Evolutionary conservation across 345 rosid genomes (phyloP).

Genomic region (Acer yangbiense): DNA sequence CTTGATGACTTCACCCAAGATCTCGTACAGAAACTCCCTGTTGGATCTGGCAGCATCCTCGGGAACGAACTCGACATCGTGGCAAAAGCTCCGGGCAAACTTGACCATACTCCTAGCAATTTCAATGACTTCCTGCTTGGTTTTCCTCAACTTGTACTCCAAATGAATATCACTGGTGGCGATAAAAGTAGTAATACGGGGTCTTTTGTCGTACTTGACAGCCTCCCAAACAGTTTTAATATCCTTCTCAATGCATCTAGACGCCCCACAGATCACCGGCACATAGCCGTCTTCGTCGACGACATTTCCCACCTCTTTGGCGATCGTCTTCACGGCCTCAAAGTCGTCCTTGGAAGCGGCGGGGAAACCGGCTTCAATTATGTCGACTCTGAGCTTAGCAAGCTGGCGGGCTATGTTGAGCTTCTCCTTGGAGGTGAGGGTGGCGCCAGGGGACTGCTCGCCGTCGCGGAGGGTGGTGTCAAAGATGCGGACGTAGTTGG

Average conservation of each 20-base stretch:
- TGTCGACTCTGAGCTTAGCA: slow-evolving; percentile 82
- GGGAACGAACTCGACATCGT: slow-evolving; percentile 90
- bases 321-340: slow-evolving; percentile 78
- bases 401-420: slow-evolving; percentile 88
- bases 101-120: slow-evolving; percentile 74
- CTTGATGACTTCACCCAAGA: slow-evolving; percentile 91
- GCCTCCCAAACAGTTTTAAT: slow-evolving; percentile 88
- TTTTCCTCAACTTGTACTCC: slow-evolving; percentile 81
- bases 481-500: slow-evolving; percentile 77
- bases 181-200: slow-evolving; percentile 81
- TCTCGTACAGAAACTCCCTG: slow-evolving; percentile 71
- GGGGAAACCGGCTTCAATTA: slow-evolving; percentile 93
- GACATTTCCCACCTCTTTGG: slow-evolving; percentile 70
- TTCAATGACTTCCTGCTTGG: slow-evolving; percentile 63
- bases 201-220: slow-evolving; percentile 72
- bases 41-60: slow-evolving; percentile 97
- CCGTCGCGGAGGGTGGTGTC: slow-evolving; percentile 99
- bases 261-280: slow-evolving; percentile 90
- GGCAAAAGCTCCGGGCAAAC: slow-evolving; percentile 75
- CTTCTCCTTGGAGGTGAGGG: slow-evolving; percentile 87
- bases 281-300: slow-evolving; percentile 67
- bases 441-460: slow-evolving; percentile 98
- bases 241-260: slow-evolving; percentile 83
- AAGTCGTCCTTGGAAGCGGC: slow-evolving; percentile 91
- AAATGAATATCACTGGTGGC: slow-evolving; percentile 87